Percentiles rank a stretch among this genome's conserved stretches.
Evolutionary conservation across 2,329 filamentous ascomycete genomes (phyloP).

Genomic region (Leptodontidium sp.): DNA sequence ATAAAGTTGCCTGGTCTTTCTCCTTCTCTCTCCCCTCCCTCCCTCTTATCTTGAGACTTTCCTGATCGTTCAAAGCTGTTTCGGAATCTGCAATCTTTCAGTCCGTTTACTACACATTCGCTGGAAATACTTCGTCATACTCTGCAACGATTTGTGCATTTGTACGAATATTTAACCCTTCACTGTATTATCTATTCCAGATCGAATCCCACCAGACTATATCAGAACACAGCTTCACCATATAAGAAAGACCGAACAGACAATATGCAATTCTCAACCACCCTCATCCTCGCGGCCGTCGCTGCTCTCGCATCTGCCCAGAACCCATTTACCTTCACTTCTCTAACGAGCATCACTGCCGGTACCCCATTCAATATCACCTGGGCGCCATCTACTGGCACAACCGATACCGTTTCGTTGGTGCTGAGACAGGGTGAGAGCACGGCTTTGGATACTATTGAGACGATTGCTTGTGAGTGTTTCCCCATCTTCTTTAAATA

Average conservation of each 20-base stretch:
- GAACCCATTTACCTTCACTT: conserved; percentile 40
- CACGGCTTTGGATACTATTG: conserved; percentile 29
- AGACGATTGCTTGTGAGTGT: conserved; percentile 40
- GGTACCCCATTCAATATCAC: conserved; percentile 42
- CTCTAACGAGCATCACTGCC: conserved; percentile 33
- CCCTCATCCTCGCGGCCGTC: conserved; percentile 26
- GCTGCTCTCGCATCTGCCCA: conserved; percentile 32
- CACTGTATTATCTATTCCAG: not conserved
- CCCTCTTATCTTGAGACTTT: not conserved
- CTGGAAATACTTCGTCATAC: not conserved
- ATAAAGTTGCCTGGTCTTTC: not conserved
- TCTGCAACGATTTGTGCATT: too few species aligned
- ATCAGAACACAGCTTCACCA: not conserved
- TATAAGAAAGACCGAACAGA: not conserved
- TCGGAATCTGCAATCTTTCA: not conserved
- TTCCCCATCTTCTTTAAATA: not conserved
- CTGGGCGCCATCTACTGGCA: conserved; percentile 39
- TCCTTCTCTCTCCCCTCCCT: not conserved
- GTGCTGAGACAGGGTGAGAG: conserved; percentile 36
- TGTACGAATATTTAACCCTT: not conserved
- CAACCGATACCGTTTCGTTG: conserved; percentile 34
- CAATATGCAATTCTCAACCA: conserved; percentile 41
- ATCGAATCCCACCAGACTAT: too few species aligned
- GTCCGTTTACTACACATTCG: not conserved
- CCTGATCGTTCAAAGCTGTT: not conserved